These are phyloP conservation scores for Aphanomyces astaci DNA, from an alignment of 352 stramenopile species.

Conservation along the genomic window DNA sequence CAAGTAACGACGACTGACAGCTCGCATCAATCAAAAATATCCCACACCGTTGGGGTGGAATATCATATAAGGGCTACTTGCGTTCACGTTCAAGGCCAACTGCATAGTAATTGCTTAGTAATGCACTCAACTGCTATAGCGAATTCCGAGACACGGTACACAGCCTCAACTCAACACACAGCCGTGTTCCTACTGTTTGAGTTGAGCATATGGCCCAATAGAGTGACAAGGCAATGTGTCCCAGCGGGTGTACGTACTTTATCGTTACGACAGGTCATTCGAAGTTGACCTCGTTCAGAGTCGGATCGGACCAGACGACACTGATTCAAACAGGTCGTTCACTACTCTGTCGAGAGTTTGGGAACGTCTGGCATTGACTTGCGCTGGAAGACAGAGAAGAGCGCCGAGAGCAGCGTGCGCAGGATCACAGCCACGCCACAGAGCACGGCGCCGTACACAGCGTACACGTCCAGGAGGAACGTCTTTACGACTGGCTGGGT, in stretches of 20 bases:
- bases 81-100: too few species aligned
- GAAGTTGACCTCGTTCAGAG: too few species aligned
- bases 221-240: too few species aligned
- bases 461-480: slow-evolving; percentile 78
- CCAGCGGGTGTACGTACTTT: too few species aligned
- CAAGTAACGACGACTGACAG: neutral
- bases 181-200: too few species aligned
- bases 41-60: neutral
- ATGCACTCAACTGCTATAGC: too few species aligned
- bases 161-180: too few species aligned
- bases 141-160: too few species aligned
- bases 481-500: slow-evolving; percentile 72
- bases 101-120: too few species aligned
- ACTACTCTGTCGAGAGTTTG: slow-evolving; percentile 1
- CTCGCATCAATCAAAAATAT: neutral
- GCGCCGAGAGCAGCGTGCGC: slow-evolving; percentile 60
- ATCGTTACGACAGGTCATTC: too few species aligned
- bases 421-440: slow-evolving; percentile 75
- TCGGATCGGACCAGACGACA: too few species aligned
- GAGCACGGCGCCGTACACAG: slow-evolving; percentile 78
- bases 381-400: slow-evolving; percentile 54
- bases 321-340: neutral
- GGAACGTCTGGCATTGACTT: neutral
- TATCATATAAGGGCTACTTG: neutral
- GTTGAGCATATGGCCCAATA: too few species aligned